Base-by-base conservation (phyloP, 805 yeast genomes). In the Cyberlindnera mrakii region DNA sequence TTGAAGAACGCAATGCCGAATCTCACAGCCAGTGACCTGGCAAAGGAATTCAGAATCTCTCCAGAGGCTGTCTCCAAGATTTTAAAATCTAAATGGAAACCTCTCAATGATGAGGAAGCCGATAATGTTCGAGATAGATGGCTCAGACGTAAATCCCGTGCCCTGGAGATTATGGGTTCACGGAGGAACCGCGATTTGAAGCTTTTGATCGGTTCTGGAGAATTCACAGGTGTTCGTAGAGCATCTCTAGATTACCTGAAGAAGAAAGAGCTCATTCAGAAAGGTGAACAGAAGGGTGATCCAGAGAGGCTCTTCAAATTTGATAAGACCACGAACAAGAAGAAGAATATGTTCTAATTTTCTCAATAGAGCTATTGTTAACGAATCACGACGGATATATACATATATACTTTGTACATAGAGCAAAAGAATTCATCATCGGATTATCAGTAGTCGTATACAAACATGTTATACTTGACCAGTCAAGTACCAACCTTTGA, bases 31-130 rank as follows among this genome's bases (percentile, higher is more conserved):
- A 65, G 66, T 3, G 82, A 78, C 35, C 59, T 90, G 6, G 82
- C 88, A 0, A 67, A 73, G 29, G 74, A 73, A 55, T 89, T 83
- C 62, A 67, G 74, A 39, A 72, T 87, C 5, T 83, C 93, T 1
- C 91, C 95, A 1, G 95, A 89, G 51, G 85, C 90, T 0, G 75
- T 89, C 3, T 68, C 96, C 45, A 74, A 96, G 49, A 87, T 90
- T 16, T 59, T 90, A 50, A 80, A 78, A 57, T 80, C 91, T 5
- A 77, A 72, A 32, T 90, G 96, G 95, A 63, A 59, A 15, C 96
- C 96, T 0, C 29, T 30, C 18, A 68, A 62, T 5, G 71, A 66
- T 1, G 71, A 70, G n/a, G 85, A 81, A 46, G 72, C 67, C 33
- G 70, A 61, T 5, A 57, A 72, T 15, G 39, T 72, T 2, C 61